These are phyloP conservation scores for Salix brachista DNA, from an alignment of 345 rosid genomes.

Conservation along the genomic window DNA sequence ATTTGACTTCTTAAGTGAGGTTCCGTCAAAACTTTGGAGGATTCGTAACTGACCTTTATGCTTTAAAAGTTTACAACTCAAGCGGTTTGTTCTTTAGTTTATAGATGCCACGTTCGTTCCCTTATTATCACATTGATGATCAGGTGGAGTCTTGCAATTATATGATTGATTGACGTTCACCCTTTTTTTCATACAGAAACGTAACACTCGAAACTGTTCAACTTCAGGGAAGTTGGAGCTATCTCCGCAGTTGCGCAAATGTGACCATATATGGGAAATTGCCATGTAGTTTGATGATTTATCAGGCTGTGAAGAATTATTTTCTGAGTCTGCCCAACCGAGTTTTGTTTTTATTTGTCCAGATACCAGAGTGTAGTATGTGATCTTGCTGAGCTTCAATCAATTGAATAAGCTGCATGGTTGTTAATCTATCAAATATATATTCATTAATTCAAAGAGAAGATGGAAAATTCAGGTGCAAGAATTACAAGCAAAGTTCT, in stretches of 20 bases:
- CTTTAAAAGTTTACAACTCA: background rate
- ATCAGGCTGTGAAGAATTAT: background rate
- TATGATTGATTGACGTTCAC: background rate
- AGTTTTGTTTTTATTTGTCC: background rate
- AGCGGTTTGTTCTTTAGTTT: background rate
- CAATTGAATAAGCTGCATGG: background rate
- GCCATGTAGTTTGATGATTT: background rate
- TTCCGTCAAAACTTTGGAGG: background rate
- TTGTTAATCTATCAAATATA: background rate
- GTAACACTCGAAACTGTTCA: background rate
- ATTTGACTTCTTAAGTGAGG: slow-evolving; percentile 9
- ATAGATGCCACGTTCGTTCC: background rate
- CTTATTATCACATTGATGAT: background rate
- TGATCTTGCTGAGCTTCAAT: background rate
- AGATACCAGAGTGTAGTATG: background rate
- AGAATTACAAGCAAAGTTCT: background rate
- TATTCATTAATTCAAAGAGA: background rate
- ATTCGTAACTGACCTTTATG: background rate
- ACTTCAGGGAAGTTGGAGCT: background rate
- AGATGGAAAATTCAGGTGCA: background rate
- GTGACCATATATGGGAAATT: background rate
- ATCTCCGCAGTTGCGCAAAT: too few species aligned
- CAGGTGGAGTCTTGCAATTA: background rate
- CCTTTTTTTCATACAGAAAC: background rate
- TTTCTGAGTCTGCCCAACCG: background rate